Base-by-base conservation (phyloP, 139 green algal genomes). In the Micractinium sp. region DNA sequence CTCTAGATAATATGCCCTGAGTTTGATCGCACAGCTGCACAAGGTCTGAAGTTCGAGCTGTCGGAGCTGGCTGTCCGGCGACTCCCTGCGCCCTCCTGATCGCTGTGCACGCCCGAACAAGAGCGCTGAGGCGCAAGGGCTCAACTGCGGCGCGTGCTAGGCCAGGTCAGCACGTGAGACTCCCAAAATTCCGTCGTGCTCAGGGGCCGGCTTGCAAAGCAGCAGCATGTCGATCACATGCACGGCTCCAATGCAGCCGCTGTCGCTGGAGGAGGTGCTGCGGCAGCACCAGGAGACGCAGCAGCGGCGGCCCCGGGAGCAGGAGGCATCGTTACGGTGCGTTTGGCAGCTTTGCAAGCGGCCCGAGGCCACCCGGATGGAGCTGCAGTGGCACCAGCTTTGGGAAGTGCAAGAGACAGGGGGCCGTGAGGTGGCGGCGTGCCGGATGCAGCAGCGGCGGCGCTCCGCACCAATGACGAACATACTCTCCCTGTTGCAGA, bases 201-300 rank as follows among this genome's bases (percentile, higher is more conserved):
- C 29, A 75, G 31, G 5, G 36, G 1, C 2, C 47, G 47, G 7
- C 18, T 47, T 79, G 74, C 74, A 53, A 29, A 79, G 73, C 35
- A 38, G n/a, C 35, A 23, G 19, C 3, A 79, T 79, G n/a, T 79
- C 47, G 47, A 9, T 9, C 47, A 56, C 47, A 56, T 56, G 1
- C 39, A 29, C 35, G 23, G 38, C 35, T 36, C 38, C 39, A 35
- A 41, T 38, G 36, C 27, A 74, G 82, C 35, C 66, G 67, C 83
- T 79, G 29, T 87, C 83, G 66, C 25, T 87, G 15, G 83, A 80
- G 19, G 83, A 87, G 67, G 67, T 87, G 38, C 35, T 87, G 25
- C 83, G 83, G 22, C 67, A 69, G 67, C 83, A 87, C 67, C 20
- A 23, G 18, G 67, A 31, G 20, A 41, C 83, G 9, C 36, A 56